Conservation (phyloP, 1,139 yeast species). For the Torulaspora globosa region DNA sequence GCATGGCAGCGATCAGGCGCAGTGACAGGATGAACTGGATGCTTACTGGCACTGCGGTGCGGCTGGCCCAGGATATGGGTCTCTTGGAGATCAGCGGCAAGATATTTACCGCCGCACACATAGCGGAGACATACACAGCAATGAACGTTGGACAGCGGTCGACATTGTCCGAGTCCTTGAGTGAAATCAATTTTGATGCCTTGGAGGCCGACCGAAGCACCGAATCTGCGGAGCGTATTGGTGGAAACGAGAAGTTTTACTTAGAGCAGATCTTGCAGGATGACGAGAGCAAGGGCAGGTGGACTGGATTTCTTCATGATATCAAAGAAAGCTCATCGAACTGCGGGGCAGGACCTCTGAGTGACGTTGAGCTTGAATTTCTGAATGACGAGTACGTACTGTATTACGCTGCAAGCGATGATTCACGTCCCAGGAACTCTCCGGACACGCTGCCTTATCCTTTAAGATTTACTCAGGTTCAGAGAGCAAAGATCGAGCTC, state of each 20-base stretch:
- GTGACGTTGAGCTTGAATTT: constrained; percentile 34
- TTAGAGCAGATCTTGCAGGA: constrained; percentile 25
- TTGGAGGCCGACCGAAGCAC: constrained; percentile 47
- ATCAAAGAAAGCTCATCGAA: constrained; percentile 27
- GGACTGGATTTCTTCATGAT: constrained; percentile 22
- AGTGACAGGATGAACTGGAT: constrained; percentile 92
- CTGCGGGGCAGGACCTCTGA: constrained; percentile 25
- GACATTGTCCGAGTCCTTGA: constrained; percentile 62
- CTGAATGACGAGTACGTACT: constrained; percentile 34
- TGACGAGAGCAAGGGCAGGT: constrained; percentile 35
- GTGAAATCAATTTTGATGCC: constrained; percentile 48
- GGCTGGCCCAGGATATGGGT: constrained; percentile 85
- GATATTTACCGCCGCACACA: constrained; percentile 76
- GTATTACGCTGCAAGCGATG: constrained; percentile 23
- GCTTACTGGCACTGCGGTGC: constrained; percentile 81
- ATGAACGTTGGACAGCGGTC: constrained; percentile 67
- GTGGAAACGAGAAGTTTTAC: constrained; percentile 36
- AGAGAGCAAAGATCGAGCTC: constrained; percentile 74
- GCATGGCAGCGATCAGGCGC: constrained; percentile 79
- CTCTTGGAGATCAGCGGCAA: constrained; percentile 69
- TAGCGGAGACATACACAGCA: constrained; percentile 73
- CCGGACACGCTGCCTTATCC: constrained; percentile 20
- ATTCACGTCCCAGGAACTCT: constrained; percentile 6
- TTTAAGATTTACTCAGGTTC: constrained; percentile 54
- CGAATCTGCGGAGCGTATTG: constrained; percentile 42